Conservation (phyloP, 2,329 filamentous ascomycete genomes). For the Colletotrichum neosansevieriae region DNA sequence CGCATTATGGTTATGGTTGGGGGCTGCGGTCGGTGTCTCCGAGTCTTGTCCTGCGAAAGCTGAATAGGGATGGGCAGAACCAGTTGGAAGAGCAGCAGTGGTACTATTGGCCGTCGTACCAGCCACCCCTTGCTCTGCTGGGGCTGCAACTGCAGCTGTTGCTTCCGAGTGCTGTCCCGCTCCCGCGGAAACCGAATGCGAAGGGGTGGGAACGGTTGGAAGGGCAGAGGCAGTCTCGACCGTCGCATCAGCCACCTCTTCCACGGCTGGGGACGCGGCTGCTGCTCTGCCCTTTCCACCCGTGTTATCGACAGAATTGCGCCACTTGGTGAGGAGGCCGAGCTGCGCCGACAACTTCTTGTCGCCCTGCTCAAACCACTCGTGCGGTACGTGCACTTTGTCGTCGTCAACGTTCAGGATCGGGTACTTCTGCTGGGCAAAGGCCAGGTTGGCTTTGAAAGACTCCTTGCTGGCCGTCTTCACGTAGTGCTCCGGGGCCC, state of each 20-base stretch:
- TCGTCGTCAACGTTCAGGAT: background rate
- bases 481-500: background rate
- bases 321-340: background rate
- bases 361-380: conserved; percentile 3
- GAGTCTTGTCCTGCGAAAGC: background rate
- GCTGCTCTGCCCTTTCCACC: background rate
- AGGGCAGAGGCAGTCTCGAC: background rate
- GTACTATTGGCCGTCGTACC: background rate
- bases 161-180: background rate
- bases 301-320: background rate
- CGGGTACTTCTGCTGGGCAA: background rate
- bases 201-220: background rate
- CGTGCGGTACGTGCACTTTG: background rate
- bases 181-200: background rate
- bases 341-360: background rate
- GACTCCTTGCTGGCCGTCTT: background rate
- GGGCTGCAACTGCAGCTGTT: background rate
- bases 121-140: background rate
- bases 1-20: background rate
- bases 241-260: background rate
- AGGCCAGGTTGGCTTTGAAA: background rate
- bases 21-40: background rate
- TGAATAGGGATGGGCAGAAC: background rate
- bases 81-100: background rate
- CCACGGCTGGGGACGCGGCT: background rate